Conservation (phyloP, 805 yeast species). For the Kodamaea restingae region DNA sequence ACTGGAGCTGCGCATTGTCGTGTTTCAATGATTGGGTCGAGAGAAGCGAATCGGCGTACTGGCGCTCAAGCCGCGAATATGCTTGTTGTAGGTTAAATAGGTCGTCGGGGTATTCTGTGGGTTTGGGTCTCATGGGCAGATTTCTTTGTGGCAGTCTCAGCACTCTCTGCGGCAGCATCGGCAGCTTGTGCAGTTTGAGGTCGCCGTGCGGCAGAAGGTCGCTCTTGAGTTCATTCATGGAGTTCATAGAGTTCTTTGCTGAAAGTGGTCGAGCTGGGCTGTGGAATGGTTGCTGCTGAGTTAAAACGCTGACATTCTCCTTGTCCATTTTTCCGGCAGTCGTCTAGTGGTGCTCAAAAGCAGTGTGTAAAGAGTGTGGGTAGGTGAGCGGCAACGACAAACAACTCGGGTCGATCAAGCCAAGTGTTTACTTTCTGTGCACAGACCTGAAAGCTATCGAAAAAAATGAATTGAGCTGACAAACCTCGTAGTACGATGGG, state of each 20-base stretch:
- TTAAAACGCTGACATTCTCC: slow-evolving; percentile 13
- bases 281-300: slow-evolving; percentile 8
- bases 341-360: not conserved
- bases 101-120: slow-evolving; percentile 1
- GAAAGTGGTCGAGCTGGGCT: slow-evolving; percentile 5
- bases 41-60: slow-evolving; percentile 31
- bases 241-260: slow-evolving; percentile 8
- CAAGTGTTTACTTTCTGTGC: not conserved
- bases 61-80: slow-evolving; percentile 16
- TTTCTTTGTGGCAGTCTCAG: no score
- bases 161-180: no score
- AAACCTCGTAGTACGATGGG: not conserved
- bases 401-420: not conserved
- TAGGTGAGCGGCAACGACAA: not conserved
- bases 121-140: slow-evolving; percentile 1
- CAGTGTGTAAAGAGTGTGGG: not conserved
- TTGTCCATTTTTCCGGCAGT: slow-evolving; percentile 4
- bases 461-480: not conserved
- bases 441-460: not conserved
- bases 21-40: slow-evolving; percentile 20
- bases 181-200: no score
- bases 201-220: no score
- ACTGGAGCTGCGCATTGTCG: slow-evolving; percentile 30
- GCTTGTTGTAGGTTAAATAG: slow-evolving; percentile 11
- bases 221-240: slow-evolving; percentile 9